phyloP scores from a whole-genome alignment of 2,329 filamentous ascomycete genomes.

The Colletotrichum acutatum region DNA sequence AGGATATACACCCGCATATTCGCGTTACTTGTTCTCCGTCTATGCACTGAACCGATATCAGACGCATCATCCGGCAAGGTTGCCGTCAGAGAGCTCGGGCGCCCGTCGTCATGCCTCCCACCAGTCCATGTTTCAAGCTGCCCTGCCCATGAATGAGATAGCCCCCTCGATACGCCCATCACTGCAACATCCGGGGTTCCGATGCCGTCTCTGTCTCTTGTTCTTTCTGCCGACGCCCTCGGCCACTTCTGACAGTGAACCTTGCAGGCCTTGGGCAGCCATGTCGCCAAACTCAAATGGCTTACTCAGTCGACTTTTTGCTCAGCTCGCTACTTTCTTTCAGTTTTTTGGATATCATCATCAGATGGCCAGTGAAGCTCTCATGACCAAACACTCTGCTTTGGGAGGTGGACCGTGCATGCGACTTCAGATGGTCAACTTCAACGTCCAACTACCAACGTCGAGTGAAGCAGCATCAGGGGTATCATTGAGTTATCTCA shows the following conservation, averaged over 20 bases:
- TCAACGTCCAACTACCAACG: not conserved
- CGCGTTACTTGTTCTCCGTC: not conserved
- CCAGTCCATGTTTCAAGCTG: constrained; percentile 32
- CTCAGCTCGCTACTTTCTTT: not conserved
- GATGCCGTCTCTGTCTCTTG: not conserved
- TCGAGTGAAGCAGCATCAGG: not conserved
- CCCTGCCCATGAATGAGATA: constrained; percentile 27
- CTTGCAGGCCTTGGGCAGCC: not conserved
- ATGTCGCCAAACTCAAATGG: not conserved
- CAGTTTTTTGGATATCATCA: not conserved
- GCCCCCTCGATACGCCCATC: constrained; percentile 16
- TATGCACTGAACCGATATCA: constrained; percentile 18
- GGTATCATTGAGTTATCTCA: not conserved
- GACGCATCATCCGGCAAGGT: constrained; percentile 25
- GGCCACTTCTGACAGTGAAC: constrained; percentile 14
- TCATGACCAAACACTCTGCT: not conserved
- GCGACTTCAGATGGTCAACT: not conserved
- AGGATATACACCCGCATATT: not conserved
- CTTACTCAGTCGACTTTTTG: not conserved
- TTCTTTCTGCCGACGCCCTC: constrained; percentile 16
- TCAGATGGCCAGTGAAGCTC: not conserved
- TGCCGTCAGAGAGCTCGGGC: constrained; percentile 29
- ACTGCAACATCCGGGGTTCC: constrained; percentile 16
- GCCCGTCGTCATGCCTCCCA: constrained; percentile 29
- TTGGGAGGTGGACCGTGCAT: not conserved